Percentiles rank a stretch among this genome's conserved stretches.
Evolutionary conservation across 768 basidiomycete genomes (phyloP).

Genomic region (Lepiota brunneoincarnata): DNA sequence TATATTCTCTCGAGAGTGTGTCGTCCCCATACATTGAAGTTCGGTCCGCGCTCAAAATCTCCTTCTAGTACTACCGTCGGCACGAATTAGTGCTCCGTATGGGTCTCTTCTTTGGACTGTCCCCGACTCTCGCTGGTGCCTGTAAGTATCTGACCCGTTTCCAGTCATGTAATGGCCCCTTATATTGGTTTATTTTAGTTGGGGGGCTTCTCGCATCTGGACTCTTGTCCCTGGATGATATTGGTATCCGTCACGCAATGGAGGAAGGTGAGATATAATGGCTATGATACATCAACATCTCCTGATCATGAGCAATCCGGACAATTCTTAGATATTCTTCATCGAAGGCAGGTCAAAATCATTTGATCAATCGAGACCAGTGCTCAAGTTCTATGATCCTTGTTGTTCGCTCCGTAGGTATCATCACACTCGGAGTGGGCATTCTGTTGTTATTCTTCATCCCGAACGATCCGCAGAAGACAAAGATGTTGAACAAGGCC

Average conservation of each 20-base stretch:
- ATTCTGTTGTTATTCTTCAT: constrained; percentile 24
- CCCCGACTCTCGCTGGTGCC: constrained; percentile 32
- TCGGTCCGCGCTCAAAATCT: background rate
- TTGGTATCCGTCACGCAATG: constrained; percentile 30
- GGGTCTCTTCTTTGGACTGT: constrained; percentile 32
- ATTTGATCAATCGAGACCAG: background rate
- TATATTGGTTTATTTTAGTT: constrained; percentile 20
- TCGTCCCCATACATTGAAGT: constrained; percentile 1
- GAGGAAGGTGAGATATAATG: constrained; percentile 22
- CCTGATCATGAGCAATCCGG: background rate
- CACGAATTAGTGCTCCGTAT: constrained; percentile 32
- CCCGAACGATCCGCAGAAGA: constrained; percentile 25
- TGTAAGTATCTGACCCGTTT: constrained; percentile 22
- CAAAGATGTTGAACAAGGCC: constrained; percentile 24
- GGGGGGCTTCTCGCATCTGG: constrained; percentile 38
- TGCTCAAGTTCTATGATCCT: background rate
- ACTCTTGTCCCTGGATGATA: constrained; percentile 25
- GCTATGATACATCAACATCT: background rate
- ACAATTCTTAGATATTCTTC: constrained; percentile 33
- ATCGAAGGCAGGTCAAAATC: constrained; percentile 30
- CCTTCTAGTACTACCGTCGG: constrained; percentile 31
- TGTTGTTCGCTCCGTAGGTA: constrained; percentile 15
- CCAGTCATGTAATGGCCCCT: background rate
- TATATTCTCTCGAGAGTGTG: constrained; percentile 36
- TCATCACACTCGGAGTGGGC: constrained; percentile 27